These are phyloP conservation scores for Hymenoscyphus scutula DNA, from an alignment of 2,329 filamentous ascomycete genomes.

Conservation along the genomic window DNA sequence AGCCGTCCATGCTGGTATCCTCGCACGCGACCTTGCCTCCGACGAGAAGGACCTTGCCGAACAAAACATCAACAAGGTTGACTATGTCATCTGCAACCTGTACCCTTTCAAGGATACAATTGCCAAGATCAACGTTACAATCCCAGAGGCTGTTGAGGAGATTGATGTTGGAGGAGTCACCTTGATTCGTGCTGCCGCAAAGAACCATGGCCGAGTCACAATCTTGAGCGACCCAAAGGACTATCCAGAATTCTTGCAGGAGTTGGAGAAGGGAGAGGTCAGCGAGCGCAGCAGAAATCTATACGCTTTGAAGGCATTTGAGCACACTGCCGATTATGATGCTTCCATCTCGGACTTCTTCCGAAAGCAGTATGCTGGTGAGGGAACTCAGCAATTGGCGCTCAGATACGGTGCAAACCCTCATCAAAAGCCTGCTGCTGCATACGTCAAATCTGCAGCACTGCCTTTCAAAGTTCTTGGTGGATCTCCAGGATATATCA, in stretches of 20 bases:
- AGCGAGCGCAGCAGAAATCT: constrained; percentile 79
- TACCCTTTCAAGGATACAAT: constrained; percentile 99
- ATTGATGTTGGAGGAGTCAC: constrained; percentile 98
- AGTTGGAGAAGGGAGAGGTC: constrained; percentile 84
- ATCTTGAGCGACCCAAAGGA: constrained; percentile 93
- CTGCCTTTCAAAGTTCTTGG: constrained; percentile 94
- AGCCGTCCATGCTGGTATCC: constrained; percentile 75
- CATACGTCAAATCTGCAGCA: constrained; percentile 68
- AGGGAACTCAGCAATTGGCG: constrained; percentile 77
- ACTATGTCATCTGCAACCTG: constrained; percentile 96
- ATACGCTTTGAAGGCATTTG: constrained; percentile 96
- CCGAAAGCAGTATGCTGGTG: constrained; percentile 90
- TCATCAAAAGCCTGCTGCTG: constrained; percentile 94
- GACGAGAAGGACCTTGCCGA: constrained; percentile 96
- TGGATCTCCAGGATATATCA: constrained; percentile 93
- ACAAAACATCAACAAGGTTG: constrained; percentile 92
- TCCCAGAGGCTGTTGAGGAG: constrained; percentile 95
- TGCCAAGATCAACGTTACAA: constrained; percentile 93
- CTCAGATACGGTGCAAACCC: constrained; percentile 96
- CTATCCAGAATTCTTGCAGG: constrained; percentile 90
- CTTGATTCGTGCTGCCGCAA: constrained; percentile 90
- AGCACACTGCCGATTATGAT: constrained; percentile 97
- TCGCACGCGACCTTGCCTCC: constrained; percentile 88
- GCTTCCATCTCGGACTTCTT: constrained; percentile 94
- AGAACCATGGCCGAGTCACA: constrained; percentile 95